Evolutionary conservation across 345 rosid genomes (phyloP), one percentile per base, ranked within the genome.

Genomic region (Bruguiera gymnorhiza): DNA sequence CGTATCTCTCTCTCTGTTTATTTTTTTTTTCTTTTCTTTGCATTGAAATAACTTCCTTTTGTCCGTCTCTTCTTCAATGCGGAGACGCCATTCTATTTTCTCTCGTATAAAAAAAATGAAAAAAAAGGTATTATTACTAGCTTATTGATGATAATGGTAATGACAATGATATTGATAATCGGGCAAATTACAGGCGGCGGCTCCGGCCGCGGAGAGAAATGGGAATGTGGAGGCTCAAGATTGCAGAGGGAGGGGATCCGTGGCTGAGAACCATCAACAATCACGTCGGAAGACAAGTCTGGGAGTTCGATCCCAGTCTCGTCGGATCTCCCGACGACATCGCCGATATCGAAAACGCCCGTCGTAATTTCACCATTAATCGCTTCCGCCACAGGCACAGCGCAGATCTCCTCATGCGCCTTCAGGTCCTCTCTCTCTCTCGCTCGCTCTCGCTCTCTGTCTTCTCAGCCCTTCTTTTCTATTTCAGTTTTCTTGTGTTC

Each of bases 221-320:
- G 62, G 70, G 65, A 80, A 94, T 94, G 98, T 94, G 98, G 98
- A 91, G 80, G 81, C 80, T 94, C 73, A 92, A 85, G 84, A 79
- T 89, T 67, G 93, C 93, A 1, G 93, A 88, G 65, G 98, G 93
- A 76, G 90, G 81, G 26, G 83, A 72, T 79, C 87, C 90, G 26
- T 91, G 96, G 97, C 83, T 94, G 24, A 75, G 89, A 74, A 86
- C 90, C 5, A 53, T 70, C 58, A 89, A 87, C 74, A 69, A 85
- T 74, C 96, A 94, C 69, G 81, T 79, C 11, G 97, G 98, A 30
- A 80, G 97, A 43, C 98, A 92, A 70, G 66, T 84, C 20, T 95
- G 99, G 98, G 97, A 90, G 80, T 92, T 95, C 36, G 94, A 95
- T 82, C 89, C 92, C 10, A 76, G 78, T 29, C 78, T 62, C 34